phyloP scores from a whole-genome alignment of 1,139 yeast genomes.

The Candida gigantensis region DNA sequence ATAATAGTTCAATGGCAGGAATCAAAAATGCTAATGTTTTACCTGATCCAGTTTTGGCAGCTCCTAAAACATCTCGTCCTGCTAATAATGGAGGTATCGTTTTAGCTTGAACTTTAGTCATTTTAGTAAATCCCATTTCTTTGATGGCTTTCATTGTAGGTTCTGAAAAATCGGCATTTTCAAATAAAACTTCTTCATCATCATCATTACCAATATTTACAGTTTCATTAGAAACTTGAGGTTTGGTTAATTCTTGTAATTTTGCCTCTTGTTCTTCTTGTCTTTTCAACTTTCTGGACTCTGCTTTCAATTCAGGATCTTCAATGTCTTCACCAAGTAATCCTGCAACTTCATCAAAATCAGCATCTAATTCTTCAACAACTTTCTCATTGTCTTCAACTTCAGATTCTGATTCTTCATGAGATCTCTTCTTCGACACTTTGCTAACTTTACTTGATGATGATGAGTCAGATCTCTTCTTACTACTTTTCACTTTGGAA shows the following conservation, averaged over 20 bases:
- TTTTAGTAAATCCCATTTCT: conserved; percentile 83
- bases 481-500: conserved; percentile 8
- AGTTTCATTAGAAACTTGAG: conserved; percentile 21
- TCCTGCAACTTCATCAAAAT: conserved; percentile 57
- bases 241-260: conserved; percentile 21
- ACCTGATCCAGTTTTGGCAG: conserved; percentile 98
- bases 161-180: conserved; percentile 62
- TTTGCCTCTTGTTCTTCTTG: conserved; percentile 19
- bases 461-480: conserved; percentile 1
- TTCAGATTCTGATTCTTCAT: conserved; percentile 21
- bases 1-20: conserved; percentile 91
- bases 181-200: conserved; percentile 47
- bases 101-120: conserved; percentile 93
- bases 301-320: conserved; percentile 38
- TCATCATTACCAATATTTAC: conserved; percentile 23
- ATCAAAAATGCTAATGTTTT: conserved; percentile 89
- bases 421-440: conserved; percentile 12
- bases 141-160: conserved; percentile 79
- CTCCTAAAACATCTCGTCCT: conserved; percentile 94
- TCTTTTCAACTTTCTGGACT: conserved; percentile 18
- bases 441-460: no score
- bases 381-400: conserved; percentile 42
- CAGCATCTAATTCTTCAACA: conserved; percentile 51
- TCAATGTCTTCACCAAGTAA: conserved; percentile 47
- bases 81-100: conserved; percentile 95